Base-by-base conservation (phyloP, 129 eudicot species). In the Centaurea solstitialis region DNA sequence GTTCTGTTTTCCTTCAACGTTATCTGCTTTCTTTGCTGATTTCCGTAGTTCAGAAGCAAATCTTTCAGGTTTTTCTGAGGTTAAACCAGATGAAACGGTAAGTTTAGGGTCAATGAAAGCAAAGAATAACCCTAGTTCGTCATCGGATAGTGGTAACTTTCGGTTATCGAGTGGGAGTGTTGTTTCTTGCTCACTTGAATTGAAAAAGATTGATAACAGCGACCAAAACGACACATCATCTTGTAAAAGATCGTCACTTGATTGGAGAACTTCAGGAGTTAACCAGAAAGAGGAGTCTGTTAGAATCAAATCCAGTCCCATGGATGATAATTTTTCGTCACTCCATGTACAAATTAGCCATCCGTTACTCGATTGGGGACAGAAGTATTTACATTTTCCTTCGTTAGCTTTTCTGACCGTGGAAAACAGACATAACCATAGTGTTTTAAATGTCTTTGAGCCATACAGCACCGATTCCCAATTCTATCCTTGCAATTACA, bases 1-100 rank as follows among this genome's bases (percentile, higher is more conserved):
- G 80, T 91, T 88, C 80, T 89, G 97, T 86, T 89, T 91, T 80
- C 97, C 94, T 64, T 92, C 99, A 26, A 89, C 95, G 7, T 84
- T 91, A 22, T 84, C 86, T 71, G 91, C 85, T 75, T 78, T 84
- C 85, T 80, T 74, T 41, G 39, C 82, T 20, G 86, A 86, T 53
- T 91, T 73, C 62, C 68, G 62, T 72, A 83, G 26, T 50, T 43
- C 76, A 64, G 76, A 80, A 77, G 53, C 77, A 12, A 69, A 71
- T 59, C 76, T 53, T 77, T 75, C 72, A 30, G 88, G 85, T 65
- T 80, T 79, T 67, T 74, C 86, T 43, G 79, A 78, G 38, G 73
- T 77, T 37, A 80, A 84, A 47, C 28, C 79, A 24, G 88, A 84
- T 78, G 85, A 53, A 40, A 64, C 86, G 26, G 84, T 79, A 40